Percentiles rank a stretch among this genome's conserved stretches.
phyloP scores from a whole-genome alignment of 805 yeast genomes.

The Ogataea angusta region DNA sequence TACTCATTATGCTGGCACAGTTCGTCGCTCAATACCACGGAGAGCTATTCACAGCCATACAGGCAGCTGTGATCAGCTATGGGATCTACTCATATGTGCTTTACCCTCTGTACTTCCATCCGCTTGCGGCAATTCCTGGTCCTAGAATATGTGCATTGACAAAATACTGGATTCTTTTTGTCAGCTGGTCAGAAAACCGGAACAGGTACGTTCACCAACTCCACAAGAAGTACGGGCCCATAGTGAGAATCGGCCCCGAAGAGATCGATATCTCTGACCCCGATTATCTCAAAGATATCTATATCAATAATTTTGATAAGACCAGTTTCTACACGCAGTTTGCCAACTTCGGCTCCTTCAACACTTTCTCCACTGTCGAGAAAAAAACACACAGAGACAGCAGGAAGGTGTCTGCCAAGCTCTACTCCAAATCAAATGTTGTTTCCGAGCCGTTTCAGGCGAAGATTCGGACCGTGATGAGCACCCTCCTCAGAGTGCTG shows the following conservation, averaged over 20 bases:
- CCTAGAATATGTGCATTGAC: constrained; percentile 51
- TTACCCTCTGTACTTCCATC: constrained; percentile 47
- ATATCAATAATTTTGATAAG: constrained; percentile 55
- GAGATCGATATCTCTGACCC: constrained; percentile 58
- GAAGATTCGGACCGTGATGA: constrained; percentile 35
- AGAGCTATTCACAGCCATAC: constrained; percentile 8
- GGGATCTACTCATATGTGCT: constrained; percentile 25
- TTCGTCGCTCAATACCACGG: constrained; percentile 2
- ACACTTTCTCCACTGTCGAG: constrained; percentile 56
- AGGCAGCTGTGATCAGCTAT: constrained; percentile 7
- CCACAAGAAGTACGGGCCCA: constrained; percentile 58
- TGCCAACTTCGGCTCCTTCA: constrained; percentile 52
- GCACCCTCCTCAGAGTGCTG: constrained; percentile 27
- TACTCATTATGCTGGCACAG: constrained; percentile 11
- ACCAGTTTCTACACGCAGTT: constrained; percentile 57
- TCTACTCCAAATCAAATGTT: constrained; percentile 44
- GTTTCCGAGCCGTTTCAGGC: constrained; percentile 31
- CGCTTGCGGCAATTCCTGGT: constrained; percentile 54
- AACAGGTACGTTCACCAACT: constrained; percentile 45
- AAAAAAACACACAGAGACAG: constrained; percentile 45
- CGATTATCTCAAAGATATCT: constrained; percentile 51
- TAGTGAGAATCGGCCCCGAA: constrained; percentile 57
- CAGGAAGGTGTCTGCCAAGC: constrained; percentile 38
- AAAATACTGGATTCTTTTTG: constrained; percentile 38
- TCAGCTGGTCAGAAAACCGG: constrained; percentile 46